Base-by-base conservation (phyloP, 495 filamentous ascomycete species). In the Aspergillus avenaceus region DNA sequence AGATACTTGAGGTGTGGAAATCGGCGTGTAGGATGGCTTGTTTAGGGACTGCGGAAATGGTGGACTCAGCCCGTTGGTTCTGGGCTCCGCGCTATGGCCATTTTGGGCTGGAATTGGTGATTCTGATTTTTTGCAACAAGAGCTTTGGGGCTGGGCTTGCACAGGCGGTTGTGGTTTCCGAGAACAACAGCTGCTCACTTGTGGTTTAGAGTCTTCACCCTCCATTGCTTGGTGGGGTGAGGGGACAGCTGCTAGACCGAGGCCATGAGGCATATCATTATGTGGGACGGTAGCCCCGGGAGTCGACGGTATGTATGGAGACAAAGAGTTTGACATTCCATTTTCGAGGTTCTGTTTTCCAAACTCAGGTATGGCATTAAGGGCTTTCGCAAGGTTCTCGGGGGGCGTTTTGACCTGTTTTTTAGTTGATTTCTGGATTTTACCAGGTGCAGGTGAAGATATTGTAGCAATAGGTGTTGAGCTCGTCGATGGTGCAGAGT, bases 101-200 rank as follows among this genome's bases (percentile, higher is more conserved):
- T 41, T 51, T 11, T 50, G 18, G 1, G 50, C 18, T 21, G 34
- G 26, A 18, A n/a, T n/a, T n/a, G n/a, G n/a, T n/a, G 47, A 18
- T 5, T 52, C 42, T 6, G 64, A 48, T 14, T 55, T 63, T 32
- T 50, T 57, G 29, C 72, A 73, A 47, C 71, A 73, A 50, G 68
- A 71, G 21, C 59, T 29, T 18, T 52, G 58, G 19, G 50, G 22
- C n/a, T 55, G 48, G 2, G 48, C 37, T 24, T 47, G 50, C 4
- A 48, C 28, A 9, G 52, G 16, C 19, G 48, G 50, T 31, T 59
- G 50, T 1, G 59, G 41, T 22, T 65, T 63, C 16, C 57, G 44
- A n/a, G 70, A 64, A 49, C 63, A 70, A 41, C 65, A 72, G 29
- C 58, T 60, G 9, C 55, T 50, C 11, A 41, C 45, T 54, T 55